These are phyloP conservation scores for Buxus sempervirens DNA, from an alignment of 164 flowering plant genomes.

Conservation along the genomic window DNA sequence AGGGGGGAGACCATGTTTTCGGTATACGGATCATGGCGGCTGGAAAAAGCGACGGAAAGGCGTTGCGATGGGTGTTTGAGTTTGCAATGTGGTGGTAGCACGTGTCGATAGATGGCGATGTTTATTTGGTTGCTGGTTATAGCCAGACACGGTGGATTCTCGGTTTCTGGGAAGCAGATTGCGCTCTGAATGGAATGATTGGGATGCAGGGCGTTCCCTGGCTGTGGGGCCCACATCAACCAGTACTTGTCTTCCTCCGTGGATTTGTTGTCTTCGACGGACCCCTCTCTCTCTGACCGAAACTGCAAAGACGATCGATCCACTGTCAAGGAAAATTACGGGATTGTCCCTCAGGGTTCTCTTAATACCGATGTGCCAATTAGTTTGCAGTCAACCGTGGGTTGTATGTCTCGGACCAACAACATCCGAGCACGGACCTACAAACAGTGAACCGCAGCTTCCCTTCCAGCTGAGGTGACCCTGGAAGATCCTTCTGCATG, in stretches of 20 bases:
- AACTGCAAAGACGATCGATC: no score
- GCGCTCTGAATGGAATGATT: constrained; percentile 43
- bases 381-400: no score
- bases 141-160: constrained; percentile 45
- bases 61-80: background rate
- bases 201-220: constrained; percentile 5
- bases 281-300: no score
- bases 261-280: no score
- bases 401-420: no score
- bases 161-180: constrained; percentile 32
- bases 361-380: no score
- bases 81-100: background rate
- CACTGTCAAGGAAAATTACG: no score
- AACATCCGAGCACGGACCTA: no score
- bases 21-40: constrained; percentile 24
- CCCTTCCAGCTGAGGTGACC: no score
- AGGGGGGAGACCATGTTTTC: background rate
- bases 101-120: constrained; percentile 8
- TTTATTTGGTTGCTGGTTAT: constrained; percentile 19
- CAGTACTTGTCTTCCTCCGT: background rate
- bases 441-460: no score
- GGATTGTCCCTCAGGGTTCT: no score
- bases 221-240: constrained; percentile 16
- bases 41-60: constrained; percentile 20
- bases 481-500: no score